A percentile compares a stretch with the other conserved stretches of the same genome.
Conservation (phyloP, 306 rosid genomes). For the Luffa acutangula region DNA sequence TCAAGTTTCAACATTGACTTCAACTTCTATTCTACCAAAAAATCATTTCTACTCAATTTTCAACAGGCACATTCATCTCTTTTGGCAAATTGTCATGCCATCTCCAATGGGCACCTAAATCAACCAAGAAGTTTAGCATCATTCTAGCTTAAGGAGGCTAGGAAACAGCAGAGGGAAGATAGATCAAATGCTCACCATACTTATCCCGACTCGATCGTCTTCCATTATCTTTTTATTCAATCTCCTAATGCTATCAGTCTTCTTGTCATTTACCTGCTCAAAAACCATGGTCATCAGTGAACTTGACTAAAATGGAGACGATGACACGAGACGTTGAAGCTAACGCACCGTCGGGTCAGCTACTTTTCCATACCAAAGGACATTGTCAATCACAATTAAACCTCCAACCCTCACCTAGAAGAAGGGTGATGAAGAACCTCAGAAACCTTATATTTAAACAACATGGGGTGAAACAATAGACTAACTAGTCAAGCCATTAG, state of each 20-base stretch:
- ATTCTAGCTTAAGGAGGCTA: conserved; percentile 6
- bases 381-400: conserved; percentile 77
- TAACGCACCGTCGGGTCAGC: conserved; percentile 65
- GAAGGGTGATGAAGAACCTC: conserved; percentile 5
- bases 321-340: background rate
- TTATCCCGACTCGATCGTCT: conserved; percentile 69
- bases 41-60: background rate
- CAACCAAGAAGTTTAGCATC: conserved; percentile 10
- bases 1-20: conserved; percentile 8
- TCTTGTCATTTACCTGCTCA: conserved; percentile 61
- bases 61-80: conserved; percentile 19
- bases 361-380: conserved; percentile 96
- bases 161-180: background rate
- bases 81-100: conserved; percentile 86
- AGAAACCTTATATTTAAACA: background rate
- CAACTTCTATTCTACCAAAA: background rate
- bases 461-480: background rate
- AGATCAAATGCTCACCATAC: conserved; percentile 48
- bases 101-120: conserved; percentile 89
- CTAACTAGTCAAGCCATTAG: background rate
- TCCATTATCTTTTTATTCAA: conserved; percentile 47
- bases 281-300: background rate
- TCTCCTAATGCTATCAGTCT: conserved; percentile 68
- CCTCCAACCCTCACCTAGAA: conserved; percentile 82
- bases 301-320: conserved; percentile 9